These are phyloP conservation scores for Sugiyamaella chiloensis DNA, from an alignment of 805 yeast species.

Conservation along the genomic window DNA sequence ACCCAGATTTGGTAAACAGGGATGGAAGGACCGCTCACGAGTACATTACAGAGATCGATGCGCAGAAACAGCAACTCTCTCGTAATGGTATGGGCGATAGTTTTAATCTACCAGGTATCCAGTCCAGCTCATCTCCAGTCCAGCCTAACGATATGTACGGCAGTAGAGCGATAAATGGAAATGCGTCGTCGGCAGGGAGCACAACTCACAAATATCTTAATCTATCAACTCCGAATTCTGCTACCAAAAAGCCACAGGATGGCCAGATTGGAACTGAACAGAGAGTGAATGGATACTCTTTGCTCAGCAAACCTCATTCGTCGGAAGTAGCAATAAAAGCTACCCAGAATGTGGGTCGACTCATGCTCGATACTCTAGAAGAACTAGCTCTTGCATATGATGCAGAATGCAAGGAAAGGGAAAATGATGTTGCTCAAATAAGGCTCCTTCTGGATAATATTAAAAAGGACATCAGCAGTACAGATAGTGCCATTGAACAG, in stretches of 20 bases:
- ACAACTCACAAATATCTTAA: background rate
- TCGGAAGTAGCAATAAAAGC: slow-evolving; percentile 56
- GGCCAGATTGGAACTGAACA: background rate
- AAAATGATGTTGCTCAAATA: slow-evolving; percentile 51
- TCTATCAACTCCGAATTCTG: slow-evolving; percentile 10
- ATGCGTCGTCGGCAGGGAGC: background rate
- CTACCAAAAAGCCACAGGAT: background rate
- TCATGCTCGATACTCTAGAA: slow-evolving; percentile 33
- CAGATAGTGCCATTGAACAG: slow-evolving; percentile 33
- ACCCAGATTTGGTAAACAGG: slow-evolving; percentile 41
- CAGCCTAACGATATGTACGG: slow-evolving; percentile 8
- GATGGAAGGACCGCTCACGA: slow-evolving; percentile 40
- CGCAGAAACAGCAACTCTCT: slow-evolving; percentile 21
- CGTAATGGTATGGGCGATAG: slow-evolving; percentile 14
- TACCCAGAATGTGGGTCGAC: slow-evolving; percentile 42
- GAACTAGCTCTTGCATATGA: slow-evolving; percentile 50
- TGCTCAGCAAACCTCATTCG: slow-evolving; percentile 37
- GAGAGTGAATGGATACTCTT: background rate
- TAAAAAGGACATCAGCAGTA: slow-evolving; percentile 39
- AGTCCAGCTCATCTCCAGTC: slow-evolving; percentile 27
- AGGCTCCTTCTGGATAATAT: slow-evolving; percentile 41
- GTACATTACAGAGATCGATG: slow-evolving; percentile 34
- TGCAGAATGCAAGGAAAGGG: slow-evolving; percentile 51
- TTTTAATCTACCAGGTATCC: slow-evolving; percentile 11
- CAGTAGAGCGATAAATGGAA: background rate